Evolutionary conservation across 2,329 filamentous ascomycete genomes (phyloP).

Genomic region (Fusarium sp.): DNA sequence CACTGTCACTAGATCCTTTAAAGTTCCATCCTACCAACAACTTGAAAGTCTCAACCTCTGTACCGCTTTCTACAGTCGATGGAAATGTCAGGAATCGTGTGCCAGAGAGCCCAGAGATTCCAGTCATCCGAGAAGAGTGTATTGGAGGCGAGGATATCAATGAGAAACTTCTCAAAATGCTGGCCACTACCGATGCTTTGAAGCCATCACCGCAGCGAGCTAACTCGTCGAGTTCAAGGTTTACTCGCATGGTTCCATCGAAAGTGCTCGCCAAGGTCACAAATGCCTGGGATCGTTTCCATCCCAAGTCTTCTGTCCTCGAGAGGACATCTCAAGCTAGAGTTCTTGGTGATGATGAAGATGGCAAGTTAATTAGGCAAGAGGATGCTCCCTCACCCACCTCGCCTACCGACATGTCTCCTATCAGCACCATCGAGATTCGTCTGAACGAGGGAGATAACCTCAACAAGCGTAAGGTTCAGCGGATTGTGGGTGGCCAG

Average conservation of each 20-base stretch:
- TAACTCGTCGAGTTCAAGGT: conserved; percentile 36
- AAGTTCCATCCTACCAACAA: conserved; percentile 32
- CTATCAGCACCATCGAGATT: conserved; percentile 49
- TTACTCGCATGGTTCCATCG: conserved; percentile 46
- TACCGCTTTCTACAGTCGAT: conserved; percentile 23
- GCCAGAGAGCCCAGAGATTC: neutral
- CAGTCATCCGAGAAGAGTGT: neutral
- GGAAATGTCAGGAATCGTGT: conserved; percentile 22
- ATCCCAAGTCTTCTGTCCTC: conserved; percentile 44
- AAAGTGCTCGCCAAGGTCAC: conserved; percentile 51
- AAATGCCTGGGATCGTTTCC: conserved; percentile 49
- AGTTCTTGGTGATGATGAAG: neutral
- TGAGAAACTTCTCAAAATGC: conserved; percentile 52
- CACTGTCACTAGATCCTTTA: conserved; percentile 32
- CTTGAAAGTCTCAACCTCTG: conserved; percentile 16
- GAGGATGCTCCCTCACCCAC: conserved; percentile 7
- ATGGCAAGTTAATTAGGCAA: conserved; percentile 9
- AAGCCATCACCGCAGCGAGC: conserved; percentile 45
- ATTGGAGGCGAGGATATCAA: conserved; percentile 45
- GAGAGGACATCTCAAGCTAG: conserved; percentile 22
- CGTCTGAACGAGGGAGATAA: conserved; percentile 52
- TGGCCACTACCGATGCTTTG: conserved; percentile 51
- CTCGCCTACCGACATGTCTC: conserved; percentile 25
- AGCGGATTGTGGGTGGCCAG: conserved; percentile 47
- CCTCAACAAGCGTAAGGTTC: conserved; percentile 51